These are phyloP conservation scores for Penicillium sp. DNA, from an alignment of 2,329 filamentous ascomycete species.

Conservation along the genomic window DNA sequence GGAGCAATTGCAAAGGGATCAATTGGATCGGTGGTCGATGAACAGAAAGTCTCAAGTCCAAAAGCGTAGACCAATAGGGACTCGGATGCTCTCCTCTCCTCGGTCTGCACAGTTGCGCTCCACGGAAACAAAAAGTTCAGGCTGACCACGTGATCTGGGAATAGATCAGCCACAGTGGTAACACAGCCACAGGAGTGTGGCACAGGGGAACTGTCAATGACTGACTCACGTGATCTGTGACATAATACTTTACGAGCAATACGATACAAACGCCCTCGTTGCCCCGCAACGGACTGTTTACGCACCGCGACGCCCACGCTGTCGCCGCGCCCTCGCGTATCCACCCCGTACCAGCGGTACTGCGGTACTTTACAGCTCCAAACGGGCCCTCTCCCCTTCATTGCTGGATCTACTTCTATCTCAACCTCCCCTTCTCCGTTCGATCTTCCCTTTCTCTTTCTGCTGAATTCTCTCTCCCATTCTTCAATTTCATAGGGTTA, in stretches of 20 bases:
- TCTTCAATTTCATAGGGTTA: not conserved
- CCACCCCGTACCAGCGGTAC: slow-evolving; percentile 17
- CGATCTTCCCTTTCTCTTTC: slow-evolving; percentile 3
- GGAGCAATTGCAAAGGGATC: not conserved
- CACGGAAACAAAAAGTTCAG: slow-evolving; percentile 25
- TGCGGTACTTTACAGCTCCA: slow-evolving; percentile 2
- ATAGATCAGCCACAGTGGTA: slow-evolving; percentile 3
- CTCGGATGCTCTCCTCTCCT: slow-evolving; percentile 1
- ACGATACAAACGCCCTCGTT: slow-evolving; percentile 43
- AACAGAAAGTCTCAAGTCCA: slow-evolving; percentile 1
- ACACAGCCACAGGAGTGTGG: slow-evolving; percentile 5
- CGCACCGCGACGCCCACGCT: slow-evolving; percentile 18
- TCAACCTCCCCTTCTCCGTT: slow-evolving; percentile 5
- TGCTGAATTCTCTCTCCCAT: not conserved
- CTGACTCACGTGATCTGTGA: not conserved
- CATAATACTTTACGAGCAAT: not conserved
- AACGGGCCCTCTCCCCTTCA: slow-evolving; percentile 20
- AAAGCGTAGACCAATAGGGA: slow-evolving; percentile 5
- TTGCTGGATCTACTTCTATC: slow-evolving; percentile 22
- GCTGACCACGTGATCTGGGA: slow-evolving; percentile 14
- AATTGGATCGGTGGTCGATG: not conserved
- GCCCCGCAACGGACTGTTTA: slow-evolving; percentile 45
- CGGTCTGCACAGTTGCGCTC: slow-evolving; percentile 3
- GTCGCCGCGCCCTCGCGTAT: slow-evolving; percentile 21
- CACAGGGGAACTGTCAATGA: not conserved